A percentile compares a stretch with the other conserved stretches of the same genome.
Evolutionary conservation across 495 filamentous ascomycete genomes (phyloP).

Genomic region (Podospora pseudocomata): DNA sequence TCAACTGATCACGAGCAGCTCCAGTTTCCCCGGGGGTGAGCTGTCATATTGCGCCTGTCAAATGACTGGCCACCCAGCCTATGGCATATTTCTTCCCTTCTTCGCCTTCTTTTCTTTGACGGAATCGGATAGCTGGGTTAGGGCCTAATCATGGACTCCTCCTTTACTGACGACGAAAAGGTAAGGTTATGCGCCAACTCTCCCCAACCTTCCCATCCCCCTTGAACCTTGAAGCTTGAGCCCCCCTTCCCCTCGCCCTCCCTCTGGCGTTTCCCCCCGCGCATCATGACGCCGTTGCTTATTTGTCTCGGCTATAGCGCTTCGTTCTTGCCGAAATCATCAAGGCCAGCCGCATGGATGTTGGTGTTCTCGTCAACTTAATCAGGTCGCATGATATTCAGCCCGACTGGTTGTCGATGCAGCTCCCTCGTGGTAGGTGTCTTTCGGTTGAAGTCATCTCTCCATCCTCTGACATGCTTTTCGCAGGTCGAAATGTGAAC

Average conservation of each 20-base stretch:
- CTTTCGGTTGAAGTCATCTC: neutral
- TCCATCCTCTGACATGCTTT: constrained; percentile 21
- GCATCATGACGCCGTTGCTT: constrained; percentile 9
- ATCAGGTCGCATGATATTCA: constrained; percentile 41
- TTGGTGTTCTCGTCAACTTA: constrained; percentile 47
- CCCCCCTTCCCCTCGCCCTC: neutral
- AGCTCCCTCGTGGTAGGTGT: constrained; percentile 45
- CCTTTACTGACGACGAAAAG: constrained; percentile 49
- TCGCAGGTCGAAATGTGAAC: constrained; percentile 46
- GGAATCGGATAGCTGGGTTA: constrained; percentile 26
- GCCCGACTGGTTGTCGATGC: constrained; percentile 46
- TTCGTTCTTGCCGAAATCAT: constrained; percentile 54
- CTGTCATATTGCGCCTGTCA: constrained; percentile 30
- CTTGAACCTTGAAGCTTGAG: neutral
- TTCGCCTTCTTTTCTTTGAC: constrained; percentile 31
- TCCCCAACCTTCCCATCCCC: constrained; percentile 5
- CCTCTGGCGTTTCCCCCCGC: constrained; percentile 13
- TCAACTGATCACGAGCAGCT: constrained; percentile 27
- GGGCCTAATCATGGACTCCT: constrained; percentile 42
- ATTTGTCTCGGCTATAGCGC: constrained; percentile 37
- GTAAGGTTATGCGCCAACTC: constrained; percentile 28
- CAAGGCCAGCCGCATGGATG: constrained; percentile 49
- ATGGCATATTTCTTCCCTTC: constrained; percentile 27
- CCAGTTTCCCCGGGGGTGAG: constrained; percentile 18
- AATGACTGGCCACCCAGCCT: constrained; percentile 39